These are phyloP conservation scores for Aulographum hederae DNA, from an alignment of 2,329 filamentous ascomycete species.

Conservation along the genomic window DNA sequence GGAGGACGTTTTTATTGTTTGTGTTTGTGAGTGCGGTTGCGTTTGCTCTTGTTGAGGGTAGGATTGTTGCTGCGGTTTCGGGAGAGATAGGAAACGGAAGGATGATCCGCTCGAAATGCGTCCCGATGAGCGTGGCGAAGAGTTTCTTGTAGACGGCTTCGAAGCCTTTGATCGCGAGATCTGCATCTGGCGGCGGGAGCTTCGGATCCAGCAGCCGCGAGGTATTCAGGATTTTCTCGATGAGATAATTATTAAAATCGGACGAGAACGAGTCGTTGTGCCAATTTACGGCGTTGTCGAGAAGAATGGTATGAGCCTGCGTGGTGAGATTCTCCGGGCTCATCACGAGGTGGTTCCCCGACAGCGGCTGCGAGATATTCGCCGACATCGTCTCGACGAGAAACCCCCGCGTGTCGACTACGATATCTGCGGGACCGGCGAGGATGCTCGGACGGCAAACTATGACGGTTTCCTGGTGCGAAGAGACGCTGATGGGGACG, in stretches of 20 bases:
- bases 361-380: too few species aligned
- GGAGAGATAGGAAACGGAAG: too few species aligned
- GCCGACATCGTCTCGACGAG: too few species aligned
- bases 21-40: not conserved
- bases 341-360: constrained; percentile 10
- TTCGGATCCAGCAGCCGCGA: constrained; percentile 18
- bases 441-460: constrained; percentile 17
- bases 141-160: constrained; percentile 16
- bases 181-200: constrained; percentile 14
- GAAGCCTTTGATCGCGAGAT: constrained; percentile 10
- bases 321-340: constrained; percentile 10
- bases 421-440: constrained; percentile 16
- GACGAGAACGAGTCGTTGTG: constrained; percentile 28
- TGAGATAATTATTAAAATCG: constrained; percentile 31
- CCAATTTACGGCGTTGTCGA: constrained; percentile 14
- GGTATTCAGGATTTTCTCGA: constrained; percentile 13
- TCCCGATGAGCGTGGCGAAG: constrained; percentile 19
- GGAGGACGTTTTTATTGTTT: not conserved
- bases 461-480: constrained; percentile 11
- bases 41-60: too few species aligned
- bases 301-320: constrained; percentile 10
- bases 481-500: not conserved
- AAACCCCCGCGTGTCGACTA: constrained; percentile 15
- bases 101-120: too few species aligned
- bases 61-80: too few species aligned